Percentiles rank a stretch among this genome's conserved stretches.
Evolutionary conservation across 176 grass and related monocot genomes (phyloP).

Genomic region (Ananas comosus): DNA sequence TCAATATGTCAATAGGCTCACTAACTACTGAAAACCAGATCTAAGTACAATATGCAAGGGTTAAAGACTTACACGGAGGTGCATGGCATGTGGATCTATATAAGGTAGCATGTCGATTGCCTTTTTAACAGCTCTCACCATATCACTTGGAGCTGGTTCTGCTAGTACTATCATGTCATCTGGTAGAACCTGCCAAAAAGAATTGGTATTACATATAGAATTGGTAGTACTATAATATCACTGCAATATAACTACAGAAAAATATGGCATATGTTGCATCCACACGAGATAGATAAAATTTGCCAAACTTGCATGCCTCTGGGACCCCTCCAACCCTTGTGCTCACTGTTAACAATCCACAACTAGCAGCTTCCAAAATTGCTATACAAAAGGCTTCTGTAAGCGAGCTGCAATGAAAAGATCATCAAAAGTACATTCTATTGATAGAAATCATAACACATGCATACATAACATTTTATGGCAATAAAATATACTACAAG

Average conservation of each 20-base stretch:
- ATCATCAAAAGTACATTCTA: background rate
- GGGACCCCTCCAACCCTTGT: constrained; percentile 94
- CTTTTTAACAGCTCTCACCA: constrained; percentile 68
- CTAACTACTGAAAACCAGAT: background rate
- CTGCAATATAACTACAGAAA: background rate
- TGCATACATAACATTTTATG: background rate
- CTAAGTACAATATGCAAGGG: background rate
- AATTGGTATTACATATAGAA: background rate
- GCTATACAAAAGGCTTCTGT: constrained; percentile 99
- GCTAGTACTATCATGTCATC: constrained; percentile 98
- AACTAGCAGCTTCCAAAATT: constrained; percentile 94
- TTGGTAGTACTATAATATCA: background rate
- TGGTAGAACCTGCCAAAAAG: constrained; percentile 69
- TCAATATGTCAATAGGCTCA: background rate
- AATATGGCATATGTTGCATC: background rate
- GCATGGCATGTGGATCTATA: constrained; percentile 82
- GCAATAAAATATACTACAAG: too few relatives aligned
- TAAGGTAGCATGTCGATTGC: constrained; percentile 80
- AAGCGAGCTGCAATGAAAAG: constrained; percentile 58
- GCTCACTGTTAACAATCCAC: constrained; percentile 92
- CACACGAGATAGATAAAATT: constrained; percentile 9
- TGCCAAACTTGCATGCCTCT: constrained; percentile 36
- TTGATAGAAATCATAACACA: background rate
- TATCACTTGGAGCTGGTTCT: constrained; percentile 69
- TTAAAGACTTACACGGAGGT: constrained; percentile 45